phyloP scores from a whole-genome alignment of 352 stramenopile genomes.

The Phytophthora cactorum region DNA sequence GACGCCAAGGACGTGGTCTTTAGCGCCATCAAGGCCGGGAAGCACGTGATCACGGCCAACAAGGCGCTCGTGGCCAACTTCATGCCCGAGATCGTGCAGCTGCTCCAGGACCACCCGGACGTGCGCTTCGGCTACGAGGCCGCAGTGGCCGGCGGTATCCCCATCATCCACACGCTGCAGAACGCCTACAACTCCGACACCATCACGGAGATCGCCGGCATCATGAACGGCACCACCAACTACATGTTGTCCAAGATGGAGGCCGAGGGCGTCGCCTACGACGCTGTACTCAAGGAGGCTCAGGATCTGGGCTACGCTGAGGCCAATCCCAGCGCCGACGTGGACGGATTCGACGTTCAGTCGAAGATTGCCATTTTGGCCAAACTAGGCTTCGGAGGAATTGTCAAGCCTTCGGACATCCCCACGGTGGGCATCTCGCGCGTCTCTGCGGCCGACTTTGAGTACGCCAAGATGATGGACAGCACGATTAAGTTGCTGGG shows the following conservation, averaged over 20 bases:
- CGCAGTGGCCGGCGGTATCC: constrained; percentile 96
- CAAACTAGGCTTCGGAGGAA: constrained; percentile 93
- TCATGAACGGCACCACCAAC: constrained; percentile 98
- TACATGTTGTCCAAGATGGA: constrained; percentile 99
- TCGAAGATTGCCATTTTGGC: constrained; percentile 96
- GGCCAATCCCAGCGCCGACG: constrained; percentile 95
- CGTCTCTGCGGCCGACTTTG: constrained; percentile 93
- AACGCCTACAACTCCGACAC: constrained; percentile 92
- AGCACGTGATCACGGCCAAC: constrained; percentile 98
- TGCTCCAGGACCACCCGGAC: constrained; percentile 78
- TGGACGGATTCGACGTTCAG: constrained; percentile 96
- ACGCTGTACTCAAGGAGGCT: constrained; percentile 93
- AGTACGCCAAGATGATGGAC: constrained; percentile 95
- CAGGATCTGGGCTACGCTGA: constrained; percentile 94
- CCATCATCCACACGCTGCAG: constrained; percentile 96
- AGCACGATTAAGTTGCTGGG: constrained; percentile 97
- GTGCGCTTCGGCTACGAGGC: constrained; percentile 96
- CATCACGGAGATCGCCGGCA: constrained; percentile 94
- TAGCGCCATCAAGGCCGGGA: constrained; percentile 86
- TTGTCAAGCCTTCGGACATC: constrained; percentile 90
- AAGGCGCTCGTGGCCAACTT: constrained; percentile 96
- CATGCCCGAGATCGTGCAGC: constrained; percentile 90
- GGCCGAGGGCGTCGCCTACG: constrained; percentile 91
- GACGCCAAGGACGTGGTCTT: constrained; percentile 95
- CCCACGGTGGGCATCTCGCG: constrained; percentile 94